Evolutionary conservation across 768 basidiomycete genomes (phyloP), one percentile per base, ranked within the genome.

Genomic region (Boletus rufocinnamomeus): DNA sequence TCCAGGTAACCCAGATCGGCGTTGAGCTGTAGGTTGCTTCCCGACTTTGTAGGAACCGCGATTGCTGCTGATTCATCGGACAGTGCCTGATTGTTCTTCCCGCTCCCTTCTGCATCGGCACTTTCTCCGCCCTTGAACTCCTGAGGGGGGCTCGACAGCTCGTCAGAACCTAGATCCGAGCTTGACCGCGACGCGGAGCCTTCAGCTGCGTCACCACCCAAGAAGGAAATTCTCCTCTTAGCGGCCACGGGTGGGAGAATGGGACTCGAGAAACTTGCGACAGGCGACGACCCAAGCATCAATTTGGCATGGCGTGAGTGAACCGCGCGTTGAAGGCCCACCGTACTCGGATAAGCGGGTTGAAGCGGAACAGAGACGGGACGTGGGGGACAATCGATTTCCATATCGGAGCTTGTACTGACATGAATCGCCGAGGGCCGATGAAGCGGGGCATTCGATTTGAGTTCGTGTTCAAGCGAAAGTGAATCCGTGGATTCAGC

Each of bases 361-460:
- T 63, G 67, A 47, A 61, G 57, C 10, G 71, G 65, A 6, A 56
- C 62, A 21, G 65, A 71, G 37, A 56, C 47, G 17, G 65, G 30
- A 49, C 65, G 69, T 7, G 59, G 45, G 5, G 65, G 67, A 38
- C 27, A 46, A 35, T 73, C 73, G 35, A 69, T 34, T 50, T 74
- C 69, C 69, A 72, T 72, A 45, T 69, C 63, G 35, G 56, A 49
- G 16, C 48, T 58, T 45, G 57, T 53, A 8, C 19, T 40, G 14
- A 54, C n/a, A 59, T 50, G 55, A 38, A 55, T 21, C 17, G n/a
- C 53, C 5, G 58, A 61, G 34, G 60, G 54, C 34, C 48, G 61
- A 46, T 50, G 57, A 35, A 61, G 51, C 23, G 46, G 30, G 17
- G 37, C n/a, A n/a, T 27, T 56, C 16, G 27, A 25, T 56, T 61